Conservation (phyloP, 108 stramenopile genomes). For the Skeletonema menzelii region DNA sequence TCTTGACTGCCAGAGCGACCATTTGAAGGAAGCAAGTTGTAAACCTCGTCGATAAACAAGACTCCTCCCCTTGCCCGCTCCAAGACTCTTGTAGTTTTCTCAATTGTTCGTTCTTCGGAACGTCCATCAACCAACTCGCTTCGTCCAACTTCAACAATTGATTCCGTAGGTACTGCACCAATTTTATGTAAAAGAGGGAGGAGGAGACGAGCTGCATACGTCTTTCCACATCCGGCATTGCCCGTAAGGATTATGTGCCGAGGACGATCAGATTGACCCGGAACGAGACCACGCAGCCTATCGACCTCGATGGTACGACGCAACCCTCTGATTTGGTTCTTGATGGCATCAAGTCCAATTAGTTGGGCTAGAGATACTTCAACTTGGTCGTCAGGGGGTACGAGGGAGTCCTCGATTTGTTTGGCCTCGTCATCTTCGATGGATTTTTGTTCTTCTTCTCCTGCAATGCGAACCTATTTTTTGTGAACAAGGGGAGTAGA, state of each 20-base stretch:
- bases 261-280: constrained; percentile 47
- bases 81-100: constrained; percentile 70
- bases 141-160: constrained; percentile 64
- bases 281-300: constrained; percentile 40
- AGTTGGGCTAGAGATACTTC: constrained; percentile 65
- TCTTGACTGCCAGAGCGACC: constrained; percentile 79
- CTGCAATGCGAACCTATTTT: constrained; percentile 69
- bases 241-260: constrained; percentile 84
- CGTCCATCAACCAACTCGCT: constrained; percentile 81
- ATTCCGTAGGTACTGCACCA: constrained; percentile 62
- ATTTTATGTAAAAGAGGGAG: constrained; percentile 75
- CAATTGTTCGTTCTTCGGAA: constrained; percentile 72
- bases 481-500: neutral
- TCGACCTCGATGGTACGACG: constrained; percentile 80
- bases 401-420: constrained; percentile 78
- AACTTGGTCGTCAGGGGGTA: constrained; percentile 83
- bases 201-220: constrained; percentile 75
- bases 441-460: constrained; percentile 65
- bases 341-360: constrained; percentile 60
- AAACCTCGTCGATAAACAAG: constrained; percentile 79
- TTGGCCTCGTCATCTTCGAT: constrained; percentile 81
- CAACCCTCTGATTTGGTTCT: constrained; percentile 50
- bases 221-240: constrained; percentile 92
- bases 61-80: constrained; percentile 79
- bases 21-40: constrained; percentile 78